Conservation (phyloP, 1,284 basidiomycete genomes). For the Gomphus bonarii region DNA sequence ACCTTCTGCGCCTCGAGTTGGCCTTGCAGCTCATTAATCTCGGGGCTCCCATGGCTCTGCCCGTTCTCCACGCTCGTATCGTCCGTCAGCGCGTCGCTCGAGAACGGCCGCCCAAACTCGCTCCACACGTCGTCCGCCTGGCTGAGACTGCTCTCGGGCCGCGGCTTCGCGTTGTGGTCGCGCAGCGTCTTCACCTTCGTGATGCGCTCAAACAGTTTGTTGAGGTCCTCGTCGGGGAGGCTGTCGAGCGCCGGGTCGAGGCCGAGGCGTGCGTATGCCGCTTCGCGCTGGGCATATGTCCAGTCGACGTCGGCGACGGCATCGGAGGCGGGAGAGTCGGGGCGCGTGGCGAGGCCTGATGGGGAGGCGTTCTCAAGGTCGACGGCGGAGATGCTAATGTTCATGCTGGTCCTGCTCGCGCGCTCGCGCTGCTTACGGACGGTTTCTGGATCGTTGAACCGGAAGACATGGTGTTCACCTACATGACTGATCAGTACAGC, state of each 20-base stretch:
- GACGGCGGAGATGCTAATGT: slow-evolving; percentile 49
- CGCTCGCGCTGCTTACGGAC: slow-evolving; percentile 85
- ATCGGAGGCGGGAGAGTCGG: slow-evolving; percentile 54
- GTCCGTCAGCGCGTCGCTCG: slow-evolving; percentile 69
- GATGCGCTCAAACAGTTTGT: slow-evolving; percentile 87
- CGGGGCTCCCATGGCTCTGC: slow-evolving; percentile 53
- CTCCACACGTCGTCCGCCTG: slow-evolving; percentile 82
- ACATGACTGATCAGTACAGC: slow-evolving; percentile 9
- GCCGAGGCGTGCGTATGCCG: slow-evolving; percentile 74
- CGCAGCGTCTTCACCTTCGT: slow-evolving; percentile 87
- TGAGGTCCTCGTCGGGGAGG: slow-evolving; percentile 86
- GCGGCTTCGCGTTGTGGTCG: slow-evolving; percentile 53
- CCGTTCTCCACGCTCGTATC: slow-evolving; percentile 73
- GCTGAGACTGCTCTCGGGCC: slow-evolving; percentile 78
- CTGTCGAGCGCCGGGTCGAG: slow-evolving; percentile 82
- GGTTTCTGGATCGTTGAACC: slow-evolving; percentile 94
- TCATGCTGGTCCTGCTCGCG: slow-evolving; percentile 59
- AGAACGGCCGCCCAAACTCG: slow-evolving; percentile 62
- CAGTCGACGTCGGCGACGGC: slow-evolving; percentile 77
- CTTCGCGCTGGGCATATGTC: slow-evolving; percentile 89
- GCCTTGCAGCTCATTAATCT: slow-evolving; percentile 59
- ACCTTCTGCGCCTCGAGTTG: slow-evolving; percentile 43
- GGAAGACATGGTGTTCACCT: slow-evolving; percentile 97
- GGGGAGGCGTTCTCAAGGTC: slow-evolving; percentile 43
- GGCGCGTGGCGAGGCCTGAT: slow-evolving; percentile 42